Conservation (phyloP, 2,329 filamentous ascomycete genomes). For the Hypomyces rosellus region DNA sequence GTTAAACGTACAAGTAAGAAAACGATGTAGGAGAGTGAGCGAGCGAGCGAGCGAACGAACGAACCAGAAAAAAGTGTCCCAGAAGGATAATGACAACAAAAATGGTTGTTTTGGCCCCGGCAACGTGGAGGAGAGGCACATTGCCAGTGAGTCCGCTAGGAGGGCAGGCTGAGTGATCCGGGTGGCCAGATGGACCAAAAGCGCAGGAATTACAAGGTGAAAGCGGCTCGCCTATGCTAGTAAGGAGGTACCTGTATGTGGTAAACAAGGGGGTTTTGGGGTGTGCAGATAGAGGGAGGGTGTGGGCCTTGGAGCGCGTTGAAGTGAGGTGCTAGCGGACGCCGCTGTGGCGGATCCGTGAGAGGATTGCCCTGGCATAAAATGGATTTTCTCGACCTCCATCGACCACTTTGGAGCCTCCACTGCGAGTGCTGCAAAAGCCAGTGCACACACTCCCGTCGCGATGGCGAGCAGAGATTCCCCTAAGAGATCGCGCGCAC, state of each 20-base stretch:
- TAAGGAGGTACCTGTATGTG: not conserved
- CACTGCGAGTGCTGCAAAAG: not conserved
- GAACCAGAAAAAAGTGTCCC: conserved; percentile 1
- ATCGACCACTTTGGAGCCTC: not conserved
- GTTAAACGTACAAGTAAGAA: not conserved
- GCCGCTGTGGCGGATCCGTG: conserved; percentile 8
- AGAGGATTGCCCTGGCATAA: no score
- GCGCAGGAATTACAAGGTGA: conserved; percentile 1
- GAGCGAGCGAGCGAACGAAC: not conserved
- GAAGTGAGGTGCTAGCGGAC: conserved; percentile 6
- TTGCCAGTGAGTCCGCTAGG: not conserved
- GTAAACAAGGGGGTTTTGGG: conserved; percentile 5
- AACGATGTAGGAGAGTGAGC: conserved; percentile 1
- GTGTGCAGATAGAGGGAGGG: not conserved
- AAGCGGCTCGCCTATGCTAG: no score
- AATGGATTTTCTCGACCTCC: no score
- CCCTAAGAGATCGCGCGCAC: not conserved
- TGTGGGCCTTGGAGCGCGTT: not conserved
- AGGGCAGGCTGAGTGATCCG: not conserved
- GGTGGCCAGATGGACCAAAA: not conserved
- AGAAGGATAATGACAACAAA: conserved; percentile 2
- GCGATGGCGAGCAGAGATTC: not conserved
- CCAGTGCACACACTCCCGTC: not conserved
- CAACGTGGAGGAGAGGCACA: conserved; percentile 1
- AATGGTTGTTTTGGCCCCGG: conserved; percentile 5